phyloP scores from a whole-genome alignment of 768 basidiomycete species.

The Cubamyces lactineus region DNA sequence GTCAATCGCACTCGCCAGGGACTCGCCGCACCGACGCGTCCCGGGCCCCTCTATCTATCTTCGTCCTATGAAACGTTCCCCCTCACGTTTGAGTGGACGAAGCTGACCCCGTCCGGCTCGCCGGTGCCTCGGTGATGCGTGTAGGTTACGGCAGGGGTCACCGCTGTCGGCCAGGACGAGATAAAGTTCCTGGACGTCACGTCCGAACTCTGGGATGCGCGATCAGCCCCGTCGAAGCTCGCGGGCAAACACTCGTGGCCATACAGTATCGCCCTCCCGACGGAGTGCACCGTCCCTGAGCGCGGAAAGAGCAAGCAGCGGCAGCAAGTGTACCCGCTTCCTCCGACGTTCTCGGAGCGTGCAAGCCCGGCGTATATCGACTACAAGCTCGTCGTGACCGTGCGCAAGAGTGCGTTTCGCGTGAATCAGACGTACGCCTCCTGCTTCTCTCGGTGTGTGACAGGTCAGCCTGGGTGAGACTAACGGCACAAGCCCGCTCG shows the following conservation, averaged over 20 bases:
- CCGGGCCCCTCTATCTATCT: neutral
- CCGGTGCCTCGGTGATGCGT: neutral
- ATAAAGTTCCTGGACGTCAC: constrained; percentile 48
- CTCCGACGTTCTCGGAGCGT: constrained; percentile 58
- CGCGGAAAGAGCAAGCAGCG: constrained; percentile 39
- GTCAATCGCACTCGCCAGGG: no score
- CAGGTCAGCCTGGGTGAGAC: neutral
- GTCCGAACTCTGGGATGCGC: constrained; percentile 46
- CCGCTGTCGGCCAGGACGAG: constrained; percentile 60
- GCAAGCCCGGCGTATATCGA: constrained; percentile 60
- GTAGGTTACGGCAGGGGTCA: constrained; percentile 52
- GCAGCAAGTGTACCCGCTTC: constrained; percentile 45
- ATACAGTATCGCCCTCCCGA: constrained; percentile 51
- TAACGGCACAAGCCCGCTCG: neutral
- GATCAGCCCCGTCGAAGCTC: constrained; percentile 37
- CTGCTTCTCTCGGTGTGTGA: neutral
- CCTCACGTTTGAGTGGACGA: neutral
- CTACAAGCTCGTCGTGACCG: constrained; percentile 53
- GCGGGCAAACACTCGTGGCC: constrained; percentile 52
- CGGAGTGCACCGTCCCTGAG: constrained; percentile 41
- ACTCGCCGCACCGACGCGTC: no score
- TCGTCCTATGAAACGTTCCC: neutral
- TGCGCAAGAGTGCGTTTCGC: constrained; percentile 52
- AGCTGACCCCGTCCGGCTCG: neutral
- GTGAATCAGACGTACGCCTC: constrained; percentile 51